Conservation (phyloP, 2,329 filamentous ascomycete genomes). For the Pseudogymnoascus pannorum region DNA sequence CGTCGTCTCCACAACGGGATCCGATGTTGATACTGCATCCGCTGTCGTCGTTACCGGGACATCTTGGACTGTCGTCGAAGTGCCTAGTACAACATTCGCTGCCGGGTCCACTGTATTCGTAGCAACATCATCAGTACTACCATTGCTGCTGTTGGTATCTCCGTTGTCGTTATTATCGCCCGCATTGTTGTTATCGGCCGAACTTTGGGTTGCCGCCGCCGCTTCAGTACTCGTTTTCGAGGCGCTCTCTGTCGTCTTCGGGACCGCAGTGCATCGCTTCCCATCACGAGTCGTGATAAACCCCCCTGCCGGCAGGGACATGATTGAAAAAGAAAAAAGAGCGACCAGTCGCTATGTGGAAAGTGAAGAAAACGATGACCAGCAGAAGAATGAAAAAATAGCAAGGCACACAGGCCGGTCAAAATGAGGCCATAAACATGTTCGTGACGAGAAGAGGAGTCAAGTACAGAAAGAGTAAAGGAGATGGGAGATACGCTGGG, state of each 20-base stretch:
- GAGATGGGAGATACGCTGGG: neutral
- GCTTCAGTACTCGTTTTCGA: conserved; percentile 6
- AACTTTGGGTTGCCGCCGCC: conserved; percentile 13
- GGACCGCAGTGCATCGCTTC: conserved; percentile 48
- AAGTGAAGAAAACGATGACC: neutral
- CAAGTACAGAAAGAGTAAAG: neutral
- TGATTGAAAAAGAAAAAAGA: conserved; percentile 7
- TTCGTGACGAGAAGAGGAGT: neutral
- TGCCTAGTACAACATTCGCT: conserved; percentile 5
- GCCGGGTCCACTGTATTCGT: neutral
- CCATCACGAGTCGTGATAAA: conserved; percentile 44
- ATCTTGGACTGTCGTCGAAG: conserved; percentile 13
- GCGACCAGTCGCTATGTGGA: neutral
- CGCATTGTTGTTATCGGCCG: conserved; percentile 17
- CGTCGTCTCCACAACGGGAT: conserved; percentile 9
- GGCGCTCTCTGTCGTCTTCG: conserved; percentile 25
- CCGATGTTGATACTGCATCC: conserved; percentile 14
- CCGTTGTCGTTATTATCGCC: conserved; percentile 12
- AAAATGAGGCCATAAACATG: neutral
- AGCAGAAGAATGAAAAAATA: neutral
- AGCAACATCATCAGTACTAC: neutral
- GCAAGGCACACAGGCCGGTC: neutral
- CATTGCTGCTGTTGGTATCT: no score
- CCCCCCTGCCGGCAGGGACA: conserved; percentile 37
- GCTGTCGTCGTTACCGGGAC: conserved; percentile 16